Conservation (phyloP, 768 basidiomycete species). For the Podaxis rugospora region DNA sequence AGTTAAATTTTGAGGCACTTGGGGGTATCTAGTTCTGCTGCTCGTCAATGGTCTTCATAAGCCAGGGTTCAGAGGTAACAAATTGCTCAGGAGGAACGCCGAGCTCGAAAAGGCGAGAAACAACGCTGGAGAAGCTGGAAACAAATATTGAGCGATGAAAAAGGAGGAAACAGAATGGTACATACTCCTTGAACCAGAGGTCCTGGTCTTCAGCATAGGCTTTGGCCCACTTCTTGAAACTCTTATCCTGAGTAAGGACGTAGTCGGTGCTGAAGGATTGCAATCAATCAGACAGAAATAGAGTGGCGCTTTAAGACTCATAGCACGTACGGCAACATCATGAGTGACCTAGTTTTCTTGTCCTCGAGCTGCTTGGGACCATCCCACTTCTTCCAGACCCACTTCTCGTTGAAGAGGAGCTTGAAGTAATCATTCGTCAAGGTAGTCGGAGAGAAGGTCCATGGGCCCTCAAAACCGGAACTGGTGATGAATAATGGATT, state of each 20-base stretch:
- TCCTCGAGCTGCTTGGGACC: conserved; percentile 94
- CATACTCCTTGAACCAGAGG: conserved; percentile 92
- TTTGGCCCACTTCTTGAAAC: conserved; percentile 85
- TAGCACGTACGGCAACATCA: conserved; percentile 88
- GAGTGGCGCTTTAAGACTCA: background rate
- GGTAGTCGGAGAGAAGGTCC: conserved; percentile 91
- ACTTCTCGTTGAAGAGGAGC: conserved; percentile 85
- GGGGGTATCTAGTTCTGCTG: conserved; percentile 22
- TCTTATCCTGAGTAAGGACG: conserved; percentile 84
- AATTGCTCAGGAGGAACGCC: conserved; percentile 87
- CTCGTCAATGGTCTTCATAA: conserved; percentile 54
- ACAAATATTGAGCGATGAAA: conserved; percentile 1
- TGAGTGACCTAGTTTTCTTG: conserved; percentile 81
- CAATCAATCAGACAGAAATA: background rate
- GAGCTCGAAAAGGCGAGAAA: conserved; percentile 83
- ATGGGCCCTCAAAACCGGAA: conserved; percentile 86
- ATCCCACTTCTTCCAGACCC: conserved; percentile 94
- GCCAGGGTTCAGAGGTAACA: conserved; percentile 69
- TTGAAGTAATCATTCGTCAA: conserved; percentile 85
- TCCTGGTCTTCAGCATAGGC: conserved; percentile 83
- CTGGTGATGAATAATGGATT: conserved; percentile 20
- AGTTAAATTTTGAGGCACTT: background rate
- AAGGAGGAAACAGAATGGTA: conserved; percentile 12
- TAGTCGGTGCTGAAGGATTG: conserved; percentile 69
- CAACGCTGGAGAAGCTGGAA: conserved; percentile 74